Evolutionary conservation across 306 rosid genomes (phyloP).

Genomic region (Spatholobus suberectus): DNA sequence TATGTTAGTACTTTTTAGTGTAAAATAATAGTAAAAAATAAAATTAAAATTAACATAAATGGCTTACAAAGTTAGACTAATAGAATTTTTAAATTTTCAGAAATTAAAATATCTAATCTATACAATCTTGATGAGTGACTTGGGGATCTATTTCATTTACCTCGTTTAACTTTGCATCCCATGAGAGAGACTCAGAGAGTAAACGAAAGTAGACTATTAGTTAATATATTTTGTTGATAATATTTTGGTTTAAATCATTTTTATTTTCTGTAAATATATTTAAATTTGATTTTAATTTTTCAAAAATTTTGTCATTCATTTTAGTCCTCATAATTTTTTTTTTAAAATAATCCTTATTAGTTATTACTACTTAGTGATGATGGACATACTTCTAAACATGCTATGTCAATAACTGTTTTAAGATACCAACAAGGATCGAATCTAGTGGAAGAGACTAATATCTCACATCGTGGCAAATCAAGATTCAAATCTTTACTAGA

Average conservation of each 20-base stretch:
- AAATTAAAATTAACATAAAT: not conserved
- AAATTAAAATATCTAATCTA: not conserved
- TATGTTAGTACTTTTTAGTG: not conserved
- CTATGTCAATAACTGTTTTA: not conserved
- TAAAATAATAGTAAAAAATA: not conserved
- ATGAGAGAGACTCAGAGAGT: too few species aligned
- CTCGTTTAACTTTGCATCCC: not conserved
- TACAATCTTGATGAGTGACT: not conserved
- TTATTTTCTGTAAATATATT: not conserved
- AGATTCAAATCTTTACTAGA: too few species aligned
- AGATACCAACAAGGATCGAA: too few species aligned
- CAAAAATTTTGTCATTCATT: too few species aligned
- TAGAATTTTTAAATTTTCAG: not conserved
- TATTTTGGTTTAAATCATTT: not conserved
- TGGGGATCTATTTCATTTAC: not conserved
- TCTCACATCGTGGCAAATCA: too few species aligned
- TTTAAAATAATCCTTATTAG: too few species aligned
- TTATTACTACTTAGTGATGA: too few species aligned
- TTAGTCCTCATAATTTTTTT: too few species aligned
- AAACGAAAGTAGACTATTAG: not conserved
- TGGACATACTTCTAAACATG: not conserved
- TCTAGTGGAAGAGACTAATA: too few species aligned
- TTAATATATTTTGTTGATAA: not conserved
- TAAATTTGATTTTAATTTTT: too few species aligned
- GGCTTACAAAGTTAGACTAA: not conserved